Base-by-base conservation (phyloP, 1,139 yeast genomes). In the Scheffersomyces parashehatae region DNA sequence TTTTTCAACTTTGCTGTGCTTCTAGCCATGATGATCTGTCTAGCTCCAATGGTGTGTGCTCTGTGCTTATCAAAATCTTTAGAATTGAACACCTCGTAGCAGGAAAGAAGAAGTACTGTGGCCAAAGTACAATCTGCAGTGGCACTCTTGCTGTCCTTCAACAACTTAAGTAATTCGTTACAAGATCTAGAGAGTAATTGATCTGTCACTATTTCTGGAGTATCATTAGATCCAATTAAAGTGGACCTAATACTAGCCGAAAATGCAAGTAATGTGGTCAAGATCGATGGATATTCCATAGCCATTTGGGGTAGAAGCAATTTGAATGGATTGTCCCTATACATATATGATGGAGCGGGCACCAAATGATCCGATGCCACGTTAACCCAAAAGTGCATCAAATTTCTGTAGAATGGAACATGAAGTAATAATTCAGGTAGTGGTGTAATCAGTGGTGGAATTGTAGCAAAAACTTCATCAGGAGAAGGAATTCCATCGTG, bases 221-320 rank as follows among this genome's bases (percentile, higher is more conserved):
- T 66, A 6, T 61, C 64, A 45, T 64, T 58, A 35, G 63, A 48
- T 29, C 74, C 58, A 42, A 66, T 55, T 44, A 67, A 54, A 24
- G 63, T 56, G 2, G 72, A 61, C 52, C 70, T 68, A 47, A 83
- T 81, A 4, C 76, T 67, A 0, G 88, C 83, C 1, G 90, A 82
- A 59, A 82, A 84, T 2, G 93, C 91, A 32, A 86, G 64, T 15
- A 86, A 57, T 1, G 86, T 68, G 1, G 87, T 75, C 50, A 85
- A 64, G 10, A 87, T 63, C 0, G 87, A 78, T 4, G 82, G 79
- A 42, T 77, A 72, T 14, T 75, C 70, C 73, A 84, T 70, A 0
- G 95, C 91, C 79, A 87, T 75, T 50, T 79, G 80, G 0, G 95
- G 93, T 13, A 87, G 61, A 4, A 85, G 64, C 6, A 76, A 75